Evolutionary conservation across 176 grass and related monocot species (phyloP).

Genomic region (Coix lacrymajobi): DNA sequence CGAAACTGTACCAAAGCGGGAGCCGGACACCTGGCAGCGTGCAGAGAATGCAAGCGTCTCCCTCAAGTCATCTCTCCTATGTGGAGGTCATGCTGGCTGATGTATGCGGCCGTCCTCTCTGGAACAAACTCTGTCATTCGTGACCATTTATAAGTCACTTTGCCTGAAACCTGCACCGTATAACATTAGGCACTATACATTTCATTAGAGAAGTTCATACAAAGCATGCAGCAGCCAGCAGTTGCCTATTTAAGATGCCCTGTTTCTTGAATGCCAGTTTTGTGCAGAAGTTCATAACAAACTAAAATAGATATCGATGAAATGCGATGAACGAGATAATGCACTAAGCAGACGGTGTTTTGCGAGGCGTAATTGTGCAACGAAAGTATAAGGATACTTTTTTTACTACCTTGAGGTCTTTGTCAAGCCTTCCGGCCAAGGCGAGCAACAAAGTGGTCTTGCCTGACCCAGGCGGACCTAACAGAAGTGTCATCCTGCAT

Average conservation of each 20-base stretch:
- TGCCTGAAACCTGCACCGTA: slow-evolving; percentile 44
- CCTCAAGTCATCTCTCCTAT: slow-evolving; percentile 91
- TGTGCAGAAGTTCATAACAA: not conserved
- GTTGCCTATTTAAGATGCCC: not conserved
- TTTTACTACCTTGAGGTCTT: slow-evolving; percentile 57
- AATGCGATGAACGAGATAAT: not conserved
- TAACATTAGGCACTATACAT: not conserved
- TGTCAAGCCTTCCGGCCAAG: slow-evolving; percentile 70
- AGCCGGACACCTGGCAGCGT: slow-evolving; percentile 79
- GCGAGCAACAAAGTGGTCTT: slow-evolving; percentile 90
- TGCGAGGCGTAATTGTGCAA: not conserved
- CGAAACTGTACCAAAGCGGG: slow-evolving; percentile 50
- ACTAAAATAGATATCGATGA: not conserved
- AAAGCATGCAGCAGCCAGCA: not conserved
- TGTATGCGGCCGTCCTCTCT: slow-evolving; percentile 79
- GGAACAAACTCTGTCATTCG: slow-evolving; percentile 81
- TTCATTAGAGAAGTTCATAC: not conserved
- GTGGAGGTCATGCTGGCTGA: slow-evolving; percentile 93
- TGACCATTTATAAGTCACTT: slow-evolving; percentile 90
- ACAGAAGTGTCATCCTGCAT: slow-evolving; percentile 77
- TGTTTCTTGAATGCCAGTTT: not conserved
- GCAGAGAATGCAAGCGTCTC: slow-evolving; percentile 89
- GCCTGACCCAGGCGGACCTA: slow-evolving; percentile 85
- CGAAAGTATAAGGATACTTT: not conserved
- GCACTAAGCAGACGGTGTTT: not conserved